Percentiles rank a stretch among this genome's conserved stretches.
Conservation (phyloP, 2,329 filamentous ascomycete species). For the Ophiostoma angusticollis region DNA sequence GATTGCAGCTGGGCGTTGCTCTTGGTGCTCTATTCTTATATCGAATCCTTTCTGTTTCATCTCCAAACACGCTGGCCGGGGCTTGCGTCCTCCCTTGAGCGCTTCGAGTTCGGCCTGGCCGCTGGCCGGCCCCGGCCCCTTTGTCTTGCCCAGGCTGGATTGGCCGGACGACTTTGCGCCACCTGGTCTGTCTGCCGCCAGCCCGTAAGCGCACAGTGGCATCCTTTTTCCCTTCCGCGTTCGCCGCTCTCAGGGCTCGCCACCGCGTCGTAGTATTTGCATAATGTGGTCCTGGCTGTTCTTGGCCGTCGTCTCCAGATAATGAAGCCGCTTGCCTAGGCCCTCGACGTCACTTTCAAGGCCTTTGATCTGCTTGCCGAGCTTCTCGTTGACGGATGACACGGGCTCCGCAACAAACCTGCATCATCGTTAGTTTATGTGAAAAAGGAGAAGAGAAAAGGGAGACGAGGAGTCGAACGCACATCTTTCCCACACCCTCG, state of each 20-base stretch:
- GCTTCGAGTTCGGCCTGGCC: no score
- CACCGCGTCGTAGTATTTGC: conserved; percentile 56
- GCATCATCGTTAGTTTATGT: neutral
- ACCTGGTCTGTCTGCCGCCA: neutral
- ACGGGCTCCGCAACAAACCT: conserved; percentile 83
- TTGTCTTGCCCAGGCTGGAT: no score
- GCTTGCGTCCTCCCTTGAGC: no score
- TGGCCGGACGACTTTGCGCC: no score
- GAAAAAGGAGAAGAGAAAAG: neutral
- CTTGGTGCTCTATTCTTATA: no score
- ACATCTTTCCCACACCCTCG: conserved; percentile 97
- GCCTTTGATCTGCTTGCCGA: conserved; percentile 61
- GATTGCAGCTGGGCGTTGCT: no score
- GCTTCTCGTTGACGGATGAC: conserved; percentile 58
- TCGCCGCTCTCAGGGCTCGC: neutral
- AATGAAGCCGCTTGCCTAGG: conserved; percentile 78
- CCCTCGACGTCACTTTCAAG: conserved; percentile 67
- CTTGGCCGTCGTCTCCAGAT: conserved; percentile 88
- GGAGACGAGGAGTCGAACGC: conserved; percentile 28
- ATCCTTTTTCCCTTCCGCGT: no score
- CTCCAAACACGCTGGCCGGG: no score
- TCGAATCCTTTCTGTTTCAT: no score
- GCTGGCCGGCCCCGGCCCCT: no score
- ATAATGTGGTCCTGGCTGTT: conserved; percentile 88
- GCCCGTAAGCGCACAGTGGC: neutral